Percentiles rank a stretch among this genome's conserved stretches.
phyloP scores from a whole-genome alignment of 2,329 filamentous ascomycete genomes.

The Pseudocercospora vitis region DNA sequence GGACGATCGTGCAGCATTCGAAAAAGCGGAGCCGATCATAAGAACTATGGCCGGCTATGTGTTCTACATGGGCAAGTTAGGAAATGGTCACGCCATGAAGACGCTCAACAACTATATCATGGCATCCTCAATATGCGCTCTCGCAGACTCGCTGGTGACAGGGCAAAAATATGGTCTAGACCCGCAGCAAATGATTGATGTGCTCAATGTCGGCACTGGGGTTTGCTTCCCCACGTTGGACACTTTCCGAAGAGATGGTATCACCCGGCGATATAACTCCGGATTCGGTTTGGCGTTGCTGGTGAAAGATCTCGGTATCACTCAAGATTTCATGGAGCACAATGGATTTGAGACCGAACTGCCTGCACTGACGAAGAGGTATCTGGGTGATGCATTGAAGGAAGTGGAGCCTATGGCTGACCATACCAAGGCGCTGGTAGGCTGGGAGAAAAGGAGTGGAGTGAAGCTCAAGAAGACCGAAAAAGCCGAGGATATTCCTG shows the following conservation, averaged over 20 bases:
- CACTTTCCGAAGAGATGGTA: constrained; percentile 31
- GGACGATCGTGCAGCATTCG: constrained; percentile 30
- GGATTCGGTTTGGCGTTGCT: constrained; percentile 40
- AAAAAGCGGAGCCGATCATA: constrained; percentile 38
- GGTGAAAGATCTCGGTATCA: constrained; percentile 41
- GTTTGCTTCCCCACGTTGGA: constrained; percentile 41
- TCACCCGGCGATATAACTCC: constrained; percentile 34
- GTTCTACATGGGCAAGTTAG: constrained; percentile 40
- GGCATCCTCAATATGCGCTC: constrained; percentile 38
- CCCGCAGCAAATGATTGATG: constrained; percentile 44
- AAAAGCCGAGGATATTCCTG: constrained; percentile 28
- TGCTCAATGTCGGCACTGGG: constrained; percentile 45
- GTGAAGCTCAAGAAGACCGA: constrained; percentile 36
- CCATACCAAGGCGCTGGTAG: constrained; percentile 39
- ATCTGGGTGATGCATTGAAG: constrained; percentile 37
- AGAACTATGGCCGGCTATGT: constrained; percentile 39
- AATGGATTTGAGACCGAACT: constrained; percentile 37
- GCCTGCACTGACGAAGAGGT: constrained; percentile 34
- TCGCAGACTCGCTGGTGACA: constrained; percentile 36
- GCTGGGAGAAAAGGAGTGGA: constrained; percentile 41
- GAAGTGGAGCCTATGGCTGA: constrained; percentile 36
- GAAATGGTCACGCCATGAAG: constrained; percentile 41
- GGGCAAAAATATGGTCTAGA: constrained; percentile 41
- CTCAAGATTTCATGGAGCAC: constrained; percentile 39
- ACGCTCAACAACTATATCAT: constrained; percentile 43